Conservation (phyloP, 495 filamentous ascomycete species). For the Achaetomiella virescens region DNA sequence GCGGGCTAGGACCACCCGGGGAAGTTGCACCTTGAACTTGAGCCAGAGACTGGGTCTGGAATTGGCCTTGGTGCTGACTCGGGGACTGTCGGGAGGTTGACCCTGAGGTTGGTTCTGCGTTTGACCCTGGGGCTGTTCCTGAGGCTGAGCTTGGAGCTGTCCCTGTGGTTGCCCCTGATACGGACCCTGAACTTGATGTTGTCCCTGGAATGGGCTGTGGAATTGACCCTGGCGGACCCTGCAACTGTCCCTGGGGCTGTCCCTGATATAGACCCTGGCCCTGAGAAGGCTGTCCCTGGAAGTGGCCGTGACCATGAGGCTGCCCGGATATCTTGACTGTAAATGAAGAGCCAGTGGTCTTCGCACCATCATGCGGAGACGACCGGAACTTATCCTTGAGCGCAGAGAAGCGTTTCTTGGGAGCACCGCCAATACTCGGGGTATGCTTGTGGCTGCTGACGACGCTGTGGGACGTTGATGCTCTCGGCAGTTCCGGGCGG, state of each 20-base stretch:
- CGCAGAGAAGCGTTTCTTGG: slow-evolving; percentile 32
- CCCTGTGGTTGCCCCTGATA: slow-evolving; percentile 1
- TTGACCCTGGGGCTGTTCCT: neutral
- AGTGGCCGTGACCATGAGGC: neutral
- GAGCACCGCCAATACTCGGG: slow-evolving; percentile 12
- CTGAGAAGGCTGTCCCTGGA: neutral
- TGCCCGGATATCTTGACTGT: slow-evolving; percentile 14
- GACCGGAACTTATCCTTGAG: slow-evolving; percentile 26
- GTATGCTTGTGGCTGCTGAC: slow-evolving; percentile 4
- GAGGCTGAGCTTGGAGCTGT: neutral
- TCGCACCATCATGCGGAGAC: neutral
- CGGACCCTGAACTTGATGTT: slow-evolving; percentile 3
- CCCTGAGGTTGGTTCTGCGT: neutral
- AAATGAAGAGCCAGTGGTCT: slow-evolving; percentile 5
- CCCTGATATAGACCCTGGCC: slow-evolving; percentile 13
- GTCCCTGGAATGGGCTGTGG: slow-evolving; percentile 2
- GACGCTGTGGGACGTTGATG: slow-evolving; percentile 18
- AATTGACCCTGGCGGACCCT: neutral
- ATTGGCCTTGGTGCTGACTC: neutral
- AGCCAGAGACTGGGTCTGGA: neutral
- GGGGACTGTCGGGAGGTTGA: neutral
- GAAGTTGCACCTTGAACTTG: slow-evolving; percentile 1
- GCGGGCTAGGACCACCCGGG: neutral
- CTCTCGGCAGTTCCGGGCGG: slow-evolving; percentile 14
- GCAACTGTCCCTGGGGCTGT: slow-evolving; percentile 4